These are phyloP conservation scores for Allomyces arbusculus DNA, from an alignment of 192 early-diverging fungal genomes.

Conservation along the genomic window DNA sequence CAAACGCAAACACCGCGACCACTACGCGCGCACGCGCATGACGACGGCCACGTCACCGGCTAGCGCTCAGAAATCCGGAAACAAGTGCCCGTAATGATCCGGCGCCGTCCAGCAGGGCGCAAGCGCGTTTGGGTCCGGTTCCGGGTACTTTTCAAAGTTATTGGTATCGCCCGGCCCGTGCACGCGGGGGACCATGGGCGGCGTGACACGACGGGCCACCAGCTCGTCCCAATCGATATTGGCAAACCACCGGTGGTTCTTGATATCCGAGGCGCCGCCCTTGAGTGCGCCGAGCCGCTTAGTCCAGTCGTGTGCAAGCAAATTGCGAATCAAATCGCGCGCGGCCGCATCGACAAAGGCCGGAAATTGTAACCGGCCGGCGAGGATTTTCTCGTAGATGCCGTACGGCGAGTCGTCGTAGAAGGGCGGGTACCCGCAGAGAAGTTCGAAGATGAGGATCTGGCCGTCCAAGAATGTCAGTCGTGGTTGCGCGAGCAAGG, in stretches of 20 bases:
- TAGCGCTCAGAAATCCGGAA: too few relatives aligned
- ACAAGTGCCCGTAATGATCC: too few relatives aligned
- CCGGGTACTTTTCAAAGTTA: constrained; percentile 16
- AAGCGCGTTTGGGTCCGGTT: constrained; percentile 2
- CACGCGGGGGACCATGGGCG: constrained; percentile 12
- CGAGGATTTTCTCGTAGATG: constrained; percentile 25
- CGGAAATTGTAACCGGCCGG: constrained; percentile 11
- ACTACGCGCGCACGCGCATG: too few relatives aligned
- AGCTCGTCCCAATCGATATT: background rate
- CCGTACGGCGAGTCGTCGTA: constrained; percentile 14
- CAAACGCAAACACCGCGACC: too few relatives aligned
- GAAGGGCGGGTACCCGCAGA: constrained; percentile 22
- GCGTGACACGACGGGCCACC: background rate
- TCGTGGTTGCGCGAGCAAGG: too few relatives aligned
- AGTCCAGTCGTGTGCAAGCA: background rate
- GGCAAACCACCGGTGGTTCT: background rate
- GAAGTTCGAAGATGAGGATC: constrained; percentile 19
- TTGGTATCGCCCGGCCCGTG: constrained; percentile 13
- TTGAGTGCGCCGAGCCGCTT: constrained; percentile 3
- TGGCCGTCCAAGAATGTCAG: constrained; percentile 1
- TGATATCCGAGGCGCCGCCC: constrained; percentile 9
- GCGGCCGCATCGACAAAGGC: background rate
- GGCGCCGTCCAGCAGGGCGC: too few relatives aligned
- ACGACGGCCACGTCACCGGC: too few relatives aligned
- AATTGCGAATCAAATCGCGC: constrained; percentile 2